These are phyloP conservation scores for Amaranthus tricolor DNA, from an alignment of 179 eudicot genomes.

Conservation along the genomic window DNA sequence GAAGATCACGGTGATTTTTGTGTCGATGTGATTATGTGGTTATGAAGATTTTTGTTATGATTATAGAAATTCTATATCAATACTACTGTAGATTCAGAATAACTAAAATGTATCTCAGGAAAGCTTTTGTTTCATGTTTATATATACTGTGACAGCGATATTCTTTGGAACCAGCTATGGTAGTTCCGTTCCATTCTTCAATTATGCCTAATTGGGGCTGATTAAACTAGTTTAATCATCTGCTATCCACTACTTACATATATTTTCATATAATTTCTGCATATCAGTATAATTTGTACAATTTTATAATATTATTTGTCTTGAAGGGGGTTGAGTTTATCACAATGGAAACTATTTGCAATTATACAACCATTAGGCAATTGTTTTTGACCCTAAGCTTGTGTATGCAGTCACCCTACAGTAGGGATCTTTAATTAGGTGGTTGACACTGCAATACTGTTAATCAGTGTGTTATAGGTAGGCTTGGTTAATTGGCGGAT, in stretches of 20 bases:
- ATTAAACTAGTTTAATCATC: neutral
- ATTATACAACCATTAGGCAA: neutral
- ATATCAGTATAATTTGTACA: too few species aligned
- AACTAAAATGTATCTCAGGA: constrained; percentile 25
- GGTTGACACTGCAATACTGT: too few species aligned
- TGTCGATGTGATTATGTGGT: constrained; percentile 21
- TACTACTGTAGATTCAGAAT: constrained; percentile 29
- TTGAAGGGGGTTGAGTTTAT: too few species aligned
- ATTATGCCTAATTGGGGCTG: neutral
- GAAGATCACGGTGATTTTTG: constrained; percentile 17
- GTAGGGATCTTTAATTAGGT: too few species aligned
- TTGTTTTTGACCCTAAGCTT: too few species aligned
- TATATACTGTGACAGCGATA: constrained; percentile 20
- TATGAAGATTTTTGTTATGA: constrained; percentile 27
- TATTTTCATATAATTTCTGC: too few species aligned
- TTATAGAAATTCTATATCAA: constrained; percentile 24
- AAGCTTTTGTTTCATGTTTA: constrained; percentile 30
- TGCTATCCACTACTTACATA: too few species aligned
- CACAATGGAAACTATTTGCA: too few species aligned
- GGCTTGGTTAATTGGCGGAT: too few species aligned
- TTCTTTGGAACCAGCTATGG: constrained; percentile 14
- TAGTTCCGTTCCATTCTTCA: neutral
- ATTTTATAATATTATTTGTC: too few species aligned
- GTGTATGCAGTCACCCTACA: too few species aligned
- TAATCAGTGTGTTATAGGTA: too few species aligned